Conservation (phyloP, 345 rosid species). For the Arabis hirsuta region DNA sequence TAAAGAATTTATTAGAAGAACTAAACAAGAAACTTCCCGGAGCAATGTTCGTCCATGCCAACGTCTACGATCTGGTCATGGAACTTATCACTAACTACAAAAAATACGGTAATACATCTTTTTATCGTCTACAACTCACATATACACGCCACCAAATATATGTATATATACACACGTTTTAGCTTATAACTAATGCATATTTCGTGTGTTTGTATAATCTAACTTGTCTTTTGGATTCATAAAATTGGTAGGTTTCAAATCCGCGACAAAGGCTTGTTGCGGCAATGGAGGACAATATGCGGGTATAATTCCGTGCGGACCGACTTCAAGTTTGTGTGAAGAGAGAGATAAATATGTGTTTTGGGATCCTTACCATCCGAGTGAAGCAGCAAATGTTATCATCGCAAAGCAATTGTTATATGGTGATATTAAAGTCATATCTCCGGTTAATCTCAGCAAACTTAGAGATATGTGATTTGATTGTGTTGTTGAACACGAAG, state of each 20-base stretch:
- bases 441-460: slow-evolving; percentile 49
- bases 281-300: slow-evolving; percentile 60
- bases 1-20: slow-evolving; percentile 52
- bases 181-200: slow-evolving; percentile 48
- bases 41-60: slow-evolving; percentile 58
- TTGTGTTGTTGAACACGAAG: slow-evolving; percentile 27
- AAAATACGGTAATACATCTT: slow-evolving; percentile 50
- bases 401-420: slow-evolving; percentile 45
- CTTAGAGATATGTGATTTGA: slow-evolving; percentile 41
- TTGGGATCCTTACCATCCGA: slow-evolving; percentile 54
- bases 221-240: neutral
- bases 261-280: slow-evolving; percentile 49
- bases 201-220: slow-evolving; percentile 48
- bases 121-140: neutral
- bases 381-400: slow-evolving; percentile 48
- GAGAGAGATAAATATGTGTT: slow-evolving; percentile 48
- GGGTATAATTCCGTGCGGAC: slow-evolving; percentile 60
- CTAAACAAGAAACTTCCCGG: slow-evolving; percentile 51
- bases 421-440: slow-evolving; percentile 47
- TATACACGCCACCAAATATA: neutral
- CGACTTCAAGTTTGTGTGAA: slow-evolving; percentile 42
- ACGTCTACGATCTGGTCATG: slow-evolving; percentile 57
- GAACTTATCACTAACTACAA: slow-evolving; percentile 59
- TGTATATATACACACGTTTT: neutral
- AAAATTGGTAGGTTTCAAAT: slow-evolving; percentile 41